Percentiles rank a stretch among this genome's conserved stretches.
Conservation (phyloP, 345 rosid species). For the Populus simonii region DNA sequence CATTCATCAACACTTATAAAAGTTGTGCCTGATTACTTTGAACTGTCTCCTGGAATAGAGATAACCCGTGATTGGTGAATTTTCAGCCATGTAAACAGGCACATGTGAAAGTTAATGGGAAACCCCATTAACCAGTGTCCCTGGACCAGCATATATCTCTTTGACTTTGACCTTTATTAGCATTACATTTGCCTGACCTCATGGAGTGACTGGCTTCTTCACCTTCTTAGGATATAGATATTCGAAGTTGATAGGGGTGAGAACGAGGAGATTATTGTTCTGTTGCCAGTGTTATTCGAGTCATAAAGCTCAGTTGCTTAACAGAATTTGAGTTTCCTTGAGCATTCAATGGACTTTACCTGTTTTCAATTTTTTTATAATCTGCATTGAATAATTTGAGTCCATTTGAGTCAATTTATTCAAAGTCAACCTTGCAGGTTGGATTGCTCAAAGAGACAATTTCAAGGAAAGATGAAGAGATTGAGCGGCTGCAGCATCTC, state of each 20-base stretch:
- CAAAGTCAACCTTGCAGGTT: constrained; percentile 45
- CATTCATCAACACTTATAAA: neutral
- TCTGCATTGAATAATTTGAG: neutral
- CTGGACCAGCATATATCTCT: neutral
- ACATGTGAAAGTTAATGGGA: neutral
- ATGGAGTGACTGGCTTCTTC: neutral
- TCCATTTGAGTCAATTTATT: neutral
- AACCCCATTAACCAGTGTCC: neutral
- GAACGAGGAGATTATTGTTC: neutral
- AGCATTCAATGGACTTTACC: neutral
- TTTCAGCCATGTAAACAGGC: neutral
- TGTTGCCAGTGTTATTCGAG: neutral
- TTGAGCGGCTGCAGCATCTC: constrained; percentile 55
- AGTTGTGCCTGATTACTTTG: neutral
- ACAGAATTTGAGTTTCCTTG: neutral
- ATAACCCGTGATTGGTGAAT: neutral
- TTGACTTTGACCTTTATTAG: neutral
- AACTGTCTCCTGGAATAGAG: neutral
- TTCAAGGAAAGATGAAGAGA: constrained; percentile 75
- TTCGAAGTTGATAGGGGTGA: neutral
- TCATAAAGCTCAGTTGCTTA: neutral
- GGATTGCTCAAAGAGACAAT: constrained; percentile 65
- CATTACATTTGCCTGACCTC: neutral
- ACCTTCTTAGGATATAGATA: neutral
- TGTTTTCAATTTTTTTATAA: neutral